Evolutionary conservation across 805 yeast genomes (phyloP), one percentile per base, ranked within the genome.

Genomic region (Suhomyces pyralidae): DNA sequence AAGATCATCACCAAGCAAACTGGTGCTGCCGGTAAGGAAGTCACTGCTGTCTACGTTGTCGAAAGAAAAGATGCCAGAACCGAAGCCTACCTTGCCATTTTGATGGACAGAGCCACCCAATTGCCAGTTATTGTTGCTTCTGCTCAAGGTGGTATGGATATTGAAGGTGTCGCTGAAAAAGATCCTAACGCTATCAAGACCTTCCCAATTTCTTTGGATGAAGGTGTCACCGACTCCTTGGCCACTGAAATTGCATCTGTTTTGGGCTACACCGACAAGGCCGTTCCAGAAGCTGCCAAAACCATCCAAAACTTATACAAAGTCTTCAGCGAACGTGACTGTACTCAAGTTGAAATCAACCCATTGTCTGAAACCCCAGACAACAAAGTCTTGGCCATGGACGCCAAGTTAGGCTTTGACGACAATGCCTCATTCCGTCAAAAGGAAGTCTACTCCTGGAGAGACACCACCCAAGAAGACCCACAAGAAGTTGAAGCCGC

Each of bases 111-210:
- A 79, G 82, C 85, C 62, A 82, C 86, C 61, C 96, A 92, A 76
- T 79, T 82, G 61, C 97, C 98, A 55, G 80, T 94, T 77, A 88
- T 94, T 67, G 97, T 94, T 59, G 97, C 97, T 48, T 91, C 97
- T 32, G 80, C 96, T 58, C 94, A 94, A 78, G 99, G 99, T 79
- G 99, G 99, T 80, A 92, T 94, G 96, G 97, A 94, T 78, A 94
- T 94, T 67, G 99, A 94, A 81, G 97, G 96, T 71, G 98, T 94
- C 62, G 99, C 99, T 56, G 86, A 85, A 61, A 84, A 81, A 63
- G 86, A 83, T 73, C 99, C 99, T 51, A 83, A 82, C 53, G 96
- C 96, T 61, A 94, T 94, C 78, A 86, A 90, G 77, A 85, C 93
- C 60, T 90, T 85, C 81, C 80, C 87, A 59, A 84, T 94, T 55